Evolutionary conservation across 805 yeast species (phyloP).

Genomic region (Hanseniaspora meyeri): DNA sequence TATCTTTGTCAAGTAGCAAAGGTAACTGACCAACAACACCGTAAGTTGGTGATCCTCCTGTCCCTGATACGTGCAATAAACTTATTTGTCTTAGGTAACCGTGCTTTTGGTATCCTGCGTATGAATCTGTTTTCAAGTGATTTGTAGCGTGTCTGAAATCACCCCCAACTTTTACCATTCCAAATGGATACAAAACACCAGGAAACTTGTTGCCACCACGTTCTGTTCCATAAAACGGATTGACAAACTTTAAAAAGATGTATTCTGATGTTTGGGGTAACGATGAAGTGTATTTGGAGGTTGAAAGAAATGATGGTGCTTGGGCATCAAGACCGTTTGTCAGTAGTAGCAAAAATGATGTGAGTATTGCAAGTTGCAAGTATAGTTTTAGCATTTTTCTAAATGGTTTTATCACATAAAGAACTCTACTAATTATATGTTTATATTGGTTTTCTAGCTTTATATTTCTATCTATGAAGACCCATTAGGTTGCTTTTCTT

Average conservation of each 20-base stretch:
- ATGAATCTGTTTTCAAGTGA: conserved; percentile 20
- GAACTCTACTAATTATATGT: too few species aligned
- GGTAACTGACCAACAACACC: conserved; percentile 29
- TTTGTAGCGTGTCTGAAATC: conserved; percentile 20
- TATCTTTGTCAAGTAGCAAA: not conserved
- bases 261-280: not conserved
- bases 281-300: not conserved
- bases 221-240: conserved; percentile 29
- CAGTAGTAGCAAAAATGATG: not conserved
- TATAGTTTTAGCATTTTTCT: too few species aligned
- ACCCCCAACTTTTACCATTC: conserved; percentile 30
- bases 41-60: conserved; percentile 32
- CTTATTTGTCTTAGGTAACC: conserved; percentile 28
- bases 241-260: conserved; percentile 19
- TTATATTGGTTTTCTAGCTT: not conserved
- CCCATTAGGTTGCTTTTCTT: not conserved
- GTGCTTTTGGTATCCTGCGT: conserved; percentile 28
- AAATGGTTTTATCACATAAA: too few species aligned
- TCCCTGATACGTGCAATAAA: conserved; percentile 32
- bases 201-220: conserved; percentile 30
- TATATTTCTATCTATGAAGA: not conserved
- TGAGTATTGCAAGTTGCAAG: not conserved
- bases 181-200: conserved; percentile 29
- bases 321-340: not conserved
- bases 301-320: not conserved